Evolutionary conservation across 2,329 filamentous ascomycete genomes (phyloP).

Genomic region (Alternaria angustiovoidea): DNA sequence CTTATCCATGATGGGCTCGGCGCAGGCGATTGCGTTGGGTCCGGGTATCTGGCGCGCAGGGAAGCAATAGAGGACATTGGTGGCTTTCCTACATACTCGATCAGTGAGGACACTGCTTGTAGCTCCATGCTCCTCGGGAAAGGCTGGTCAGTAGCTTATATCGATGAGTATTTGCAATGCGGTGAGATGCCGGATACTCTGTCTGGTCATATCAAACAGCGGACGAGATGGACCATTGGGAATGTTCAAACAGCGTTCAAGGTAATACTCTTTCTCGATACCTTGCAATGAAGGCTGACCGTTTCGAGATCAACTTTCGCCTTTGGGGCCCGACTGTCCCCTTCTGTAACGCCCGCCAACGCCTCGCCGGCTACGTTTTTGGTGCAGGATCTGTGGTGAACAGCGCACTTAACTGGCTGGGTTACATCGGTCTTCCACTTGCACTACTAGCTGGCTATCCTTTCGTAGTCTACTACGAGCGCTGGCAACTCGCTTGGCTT

Average conservation of each 20-base stretch:
- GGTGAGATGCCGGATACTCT: conserved; percentile 32
- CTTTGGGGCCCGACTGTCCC: conserved; percentile 23
- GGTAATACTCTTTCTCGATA: conserved; percentile 2
- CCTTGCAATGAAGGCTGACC: not conserved
- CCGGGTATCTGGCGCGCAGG: conserved; percentile 68
- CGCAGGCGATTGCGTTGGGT: conserved; percentile 71
- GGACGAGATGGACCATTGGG: conserved; percentile 32
- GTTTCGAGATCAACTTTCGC: conserved; percentile 16
- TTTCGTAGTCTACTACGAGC: conserved; percentile 4
- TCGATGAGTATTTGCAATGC: conserved; percentile 33
- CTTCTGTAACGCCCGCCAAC: conserved; percentile 13
- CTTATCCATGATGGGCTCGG: conserved; percentile 56
- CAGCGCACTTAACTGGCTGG: not conserved
- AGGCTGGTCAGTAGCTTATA: conserved; percentile 66
- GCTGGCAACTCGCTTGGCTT: conserved; percentile 1
- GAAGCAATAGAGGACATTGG: conserved; percentile 68
- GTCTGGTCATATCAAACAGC: conserved; percentile 30
- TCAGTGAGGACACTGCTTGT: conserved; percentile 68
- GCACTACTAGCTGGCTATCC: not conserved
- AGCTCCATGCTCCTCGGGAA: conserved; percentile 66
- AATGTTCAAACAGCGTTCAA: conserved; percentile 29
- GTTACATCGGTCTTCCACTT: not conserved
- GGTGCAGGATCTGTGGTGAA: not conserved
- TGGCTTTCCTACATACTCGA: conserved; percentile 66
- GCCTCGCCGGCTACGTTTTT: conserved; percentile 16